Evolutionary conservation across 139 green algal species (phyloP).

Genomic region (Monoraphidium neglectum): DNA sequence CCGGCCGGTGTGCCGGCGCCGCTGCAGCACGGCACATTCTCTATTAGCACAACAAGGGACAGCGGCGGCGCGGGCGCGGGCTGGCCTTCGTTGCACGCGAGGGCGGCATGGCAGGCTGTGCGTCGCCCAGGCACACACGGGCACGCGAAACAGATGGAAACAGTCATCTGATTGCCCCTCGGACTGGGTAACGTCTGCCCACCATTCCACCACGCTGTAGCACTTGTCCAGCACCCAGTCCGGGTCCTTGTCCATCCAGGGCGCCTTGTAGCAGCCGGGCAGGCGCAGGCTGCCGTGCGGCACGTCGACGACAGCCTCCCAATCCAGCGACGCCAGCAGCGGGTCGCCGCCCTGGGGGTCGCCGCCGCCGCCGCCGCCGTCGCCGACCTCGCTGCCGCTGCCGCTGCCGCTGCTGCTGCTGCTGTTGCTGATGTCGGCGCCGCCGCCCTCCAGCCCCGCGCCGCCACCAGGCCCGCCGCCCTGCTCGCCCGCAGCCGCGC

Average conservation of each 20-base stretch:
- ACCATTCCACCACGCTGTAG: conserved; percentile 28
- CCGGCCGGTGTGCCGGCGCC: no score
- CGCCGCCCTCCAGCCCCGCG: not conserved
- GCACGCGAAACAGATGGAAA: no score
- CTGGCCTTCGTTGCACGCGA: no score
- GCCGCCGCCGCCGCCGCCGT: not conserved
- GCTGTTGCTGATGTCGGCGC: not conserved
- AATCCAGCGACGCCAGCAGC: conserved; percentile 42
- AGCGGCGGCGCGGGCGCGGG: no score
- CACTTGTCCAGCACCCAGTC: conserved; percentile 44
- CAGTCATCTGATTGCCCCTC: no score
- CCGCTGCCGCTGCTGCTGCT: not conserved
- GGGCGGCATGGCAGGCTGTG: no score
- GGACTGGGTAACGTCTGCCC: conserved; percentile 5
- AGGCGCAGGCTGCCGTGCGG: conserved; percentile 59
- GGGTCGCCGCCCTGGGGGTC: not conserved
- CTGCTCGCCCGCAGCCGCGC: not conserved
- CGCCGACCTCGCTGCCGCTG: not conserved
- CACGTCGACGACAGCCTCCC: conserved; percentile 55
- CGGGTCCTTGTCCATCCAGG: conserved; percentile 40
- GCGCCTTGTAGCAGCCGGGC: conserved; percentile 44
- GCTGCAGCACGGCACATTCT: no score
- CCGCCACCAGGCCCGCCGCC: not conserved
- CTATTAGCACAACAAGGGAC: no score
- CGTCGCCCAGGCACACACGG: no score